A percentile compares a stretch with the other conserved stretches of the same genome.
These are phyloP conservation scores for Bimuria novae-zelandiae DNA, from an alignment of 2,329 filamentous ascomycete species.

Conservation along the genomic window DNA sequence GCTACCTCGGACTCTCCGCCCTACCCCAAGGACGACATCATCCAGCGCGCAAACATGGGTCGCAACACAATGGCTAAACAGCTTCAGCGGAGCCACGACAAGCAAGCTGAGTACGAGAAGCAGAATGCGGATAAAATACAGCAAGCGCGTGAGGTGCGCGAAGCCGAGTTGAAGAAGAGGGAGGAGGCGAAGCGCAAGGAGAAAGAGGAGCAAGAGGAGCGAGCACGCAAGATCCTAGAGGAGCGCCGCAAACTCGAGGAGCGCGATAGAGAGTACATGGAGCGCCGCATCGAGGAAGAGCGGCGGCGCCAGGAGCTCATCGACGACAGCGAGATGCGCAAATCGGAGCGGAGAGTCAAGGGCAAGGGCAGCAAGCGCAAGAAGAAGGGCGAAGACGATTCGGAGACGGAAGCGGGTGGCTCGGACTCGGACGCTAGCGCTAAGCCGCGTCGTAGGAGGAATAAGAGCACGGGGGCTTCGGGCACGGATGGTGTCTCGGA, in stretches of 20 bases:
- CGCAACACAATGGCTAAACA: conserved; percentile 93
- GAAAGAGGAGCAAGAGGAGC: conserved; percentile 71
- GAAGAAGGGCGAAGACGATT: conserved; percentile 63
- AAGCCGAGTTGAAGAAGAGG: conserved; percentile 76
- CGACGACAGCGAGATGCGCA: conserved; percentile 82
- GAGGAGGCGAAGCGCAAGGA: conserved; percentile 75
- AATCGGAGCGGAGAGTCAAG: conserved; percentile 61
- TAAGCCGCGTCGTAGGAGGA: conserved; percentile 42
- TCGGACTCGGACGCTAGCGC: conserved; percentile 43
- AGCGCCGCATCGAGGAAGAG: conserved; percentile 73
- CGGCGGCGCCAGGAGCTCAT: conserved; percentile 61
- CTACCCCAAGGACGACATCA: conserved; percentile 87
- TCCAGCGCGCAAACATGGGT: conserved; percentile 96
- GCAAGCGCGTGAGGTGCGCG: conserved; percentile 76
- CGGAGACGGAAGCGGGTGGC: conserved; percentile 50
- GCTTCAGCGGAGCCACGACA: conserved; percentile 80
- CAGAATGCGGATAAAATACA: conserved; percentile 88
- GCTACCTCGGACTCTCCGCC: conserved; percentile 70
- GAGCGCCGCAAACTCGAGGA: conserved; percentile 83
- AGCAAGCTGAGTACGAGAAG: conserved; percentile 88
- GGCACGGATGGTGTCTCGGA: conserved; percentile 55
- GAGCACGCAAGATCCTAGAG: conserved; percentile 80
- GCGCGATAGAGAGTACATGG: conserved; percentile 71
- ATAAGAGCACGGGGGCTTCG: conserved; percentile 24
- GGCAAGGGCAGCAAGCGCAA: conserved; percentile 56